These are phyloP conservation scores for Lipomyces yamanashiensis DNA, from an alignment of 805 yeast species.

Conservation along the genomic window DNA sequence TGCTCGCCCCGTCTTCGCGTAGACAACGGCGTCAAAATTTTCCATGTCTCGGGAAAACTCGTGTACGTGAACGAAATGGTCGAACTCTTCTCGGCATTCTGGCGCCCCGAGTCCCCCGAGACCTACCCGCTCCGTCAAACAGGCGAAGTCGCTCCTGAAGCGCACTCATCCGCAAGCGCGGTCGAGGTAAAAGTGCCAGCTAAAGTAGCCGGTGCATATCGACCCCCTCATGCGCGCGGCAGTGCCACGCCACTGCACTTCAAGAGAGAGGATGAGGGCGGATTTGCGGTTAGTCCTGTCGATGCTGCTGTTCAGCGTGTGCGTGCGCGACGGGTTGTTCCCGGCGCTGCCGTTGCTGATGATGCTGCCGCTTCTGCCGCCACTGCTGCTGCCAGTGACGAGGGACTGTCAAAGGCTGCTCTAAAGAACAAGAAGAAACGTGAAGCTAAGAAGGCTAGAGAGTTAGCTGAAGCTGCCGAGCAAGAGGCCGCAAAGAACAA, in stretches of 20 bases:
- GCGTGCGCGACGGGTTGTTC: conserved; percentile 38
- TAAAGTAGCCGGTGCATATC: conserved; percentile 85
- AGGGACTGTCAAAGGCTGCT: conserved; percentile 64
- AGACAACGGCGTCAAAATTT: conserved; percentile 90
- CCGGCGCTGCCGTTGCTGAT: conserved; percentile 45
- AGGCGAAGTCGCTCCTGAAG: conserved; percentile 56
- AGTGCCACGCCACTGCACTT: conserved; percentile 43
- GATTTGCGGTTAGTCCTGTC: conserved; percentile 27
- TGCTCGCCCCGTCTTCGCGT: conserved; percentile 96
- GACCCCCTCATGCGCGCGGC: conserved; percentile 93
- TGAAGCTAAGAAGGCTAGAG: conserved; percentile 51
- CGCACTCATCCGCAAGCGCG: conserved; percentile 71
- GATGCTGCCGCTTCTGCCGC: conserved; percentile 58
- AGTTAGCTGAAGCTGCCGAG: conserved; percentile 22
- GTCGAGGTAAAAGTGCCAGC: conserved; percentile 49
- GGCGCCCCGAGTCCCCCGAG: conserved; percentile 70
- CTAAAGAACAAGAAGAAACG: conserved; percentile 78
- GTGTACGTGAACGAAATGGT: conserved; percentile 76
- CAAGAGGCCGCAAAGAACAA: conserved; percentile 12
- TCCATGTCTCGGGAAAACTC: conserved; percentile 89
- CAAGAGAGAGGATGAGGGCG: conserved; percentile 40
- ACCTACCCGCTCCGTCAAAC: conserved; percentile 56
- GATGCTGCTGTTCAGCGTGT: conserved; percentile 33
- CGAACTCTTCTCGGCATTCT: conserved; percentile 78
- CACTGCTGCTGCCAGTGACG: conserved; percentile 58